Percentiles rank a stretch among this genome's conserved stretches.
Conservation (phyloP, 768 basidiomycete genomes). For the Xerocomellus amylosporus region DNA sequence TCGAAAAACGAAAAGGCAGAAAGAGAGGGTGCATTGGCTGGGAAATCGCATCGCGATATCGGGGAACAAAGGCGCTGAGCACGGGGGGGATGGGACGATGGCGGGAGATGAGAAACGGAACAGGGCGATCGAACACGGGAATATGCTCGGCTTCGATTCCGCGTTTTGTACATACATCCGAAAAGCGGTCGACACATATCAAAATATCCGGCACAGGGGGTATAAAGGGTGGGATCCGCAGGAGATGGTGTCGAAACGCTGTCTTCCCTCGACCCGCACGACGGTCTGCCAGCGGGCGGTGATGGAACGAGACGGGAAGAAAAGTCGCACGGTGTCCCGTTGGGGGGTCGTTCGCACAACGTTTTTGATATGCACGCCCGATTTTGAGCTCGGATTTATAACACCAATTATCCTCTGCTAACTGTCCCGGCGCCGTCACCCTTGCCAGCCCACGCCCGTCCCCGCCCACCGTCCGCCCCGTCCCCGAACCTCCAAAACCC, state of each 20-base stretch:
- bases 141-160: slow-evolving; percentile 20
- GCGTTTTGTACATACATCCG: slow-evolving; percentile 12
- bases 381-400: slow-evolving; percentile 34
- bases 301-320: slow-evolving; percentile 16
- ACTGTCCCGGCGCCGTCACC: slow-evolving; percentile 3
- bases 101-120: slow-evolving; percentile 7
- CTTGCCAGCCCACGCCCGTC: neutral
- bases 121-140: slow-evolving; percentile 15
- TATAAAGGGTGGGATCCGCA: slow-evolving; percentile 15
- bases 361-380: slow-evolving; percentile 35
- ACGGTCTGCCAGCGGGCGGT: neutral
- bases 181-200: slow-evolving; percentile 18
- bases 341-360: slow-evolving; percentile 18
- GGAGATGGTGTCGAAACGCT: neutral
- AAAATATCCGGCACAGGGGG: slow-evolving; percentile 11
- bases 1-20: neutral
- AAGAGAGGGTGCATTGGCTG: no score
- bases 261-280: slow-evolving; percentile 1
- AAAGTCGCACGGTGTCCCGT: slow-evolving; percentile 27
- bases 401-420: slow-evolving; percentile 22
- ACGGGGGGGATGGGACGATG: no score
- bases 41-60: no score
- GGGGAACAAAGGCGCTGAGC: no score
- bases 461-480: slow-evolving; percentile 6
- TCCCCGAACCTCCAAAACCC: neutral